Evolutionary conservation across 176 grass and related monocot species (phyloP), one percentile per base, ranked within the genome.

Genomic region (Avena sativa): DNA sequence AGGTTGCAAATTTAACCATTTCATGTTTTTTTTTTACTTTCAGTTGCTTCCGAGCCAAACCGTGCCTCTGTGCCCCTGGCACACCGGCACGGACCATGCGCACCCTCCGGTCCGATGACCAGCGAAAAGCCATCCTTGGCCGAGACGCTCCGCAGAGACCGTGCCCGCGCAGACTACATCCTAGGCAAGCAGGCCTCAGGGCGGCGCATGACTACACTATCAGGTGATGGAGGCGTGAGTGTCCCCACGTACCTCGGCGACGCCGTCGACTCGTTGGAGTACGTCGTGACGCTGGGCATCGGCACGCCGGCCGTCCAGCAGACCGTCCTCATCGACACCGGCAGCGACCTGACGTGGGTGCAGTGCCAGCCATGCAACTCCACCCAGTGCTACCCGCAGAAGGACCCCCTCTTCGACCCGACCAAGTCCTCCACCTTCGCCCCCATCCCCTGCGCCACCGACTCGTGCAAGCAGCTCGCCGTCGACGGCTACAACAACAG

Each of bases 261-360:
- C 56, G 17, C 64, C 55, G 84, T 83, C 4, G 64, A 87, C 89
- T 91, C 80, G 6, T 57, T 91, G 48, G 9, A 83, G 23, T 91
- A 91, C 74, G 85, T 82, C 2, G 80, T 91, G 34, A 91, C 89
- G 7, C 4, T 91, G 16, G 65, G 74, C 74, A 2, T 83, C 17
- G 80, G 84, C 85, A 87, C 66, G 57, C 89, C 89, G 5, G 21
- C 80, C 5, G 79, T 87, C 1, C 34, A 63, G 19, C 81, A 91
- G 67, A 74, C 60, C 13, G 0, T 91, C 23, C 74, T 87, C 65
- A 67, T 98, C 47, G 91, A 98, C 88, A 98, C 93, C 21, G 93
- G 88, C 71, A 93, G 93, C 82, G 93, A 92, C 48, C 61, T 98
- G 74, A 84, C 93, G n/a, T 98, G 96, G 96, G 80, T 98, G 68